Percentiles rank a stretch among this genome's conserved stretches.
These are phyloP conservation scores for Kazachstania sp. DNA, from an alignment of 1,139 yeast species.

Conservation along the genomic window DNA sequence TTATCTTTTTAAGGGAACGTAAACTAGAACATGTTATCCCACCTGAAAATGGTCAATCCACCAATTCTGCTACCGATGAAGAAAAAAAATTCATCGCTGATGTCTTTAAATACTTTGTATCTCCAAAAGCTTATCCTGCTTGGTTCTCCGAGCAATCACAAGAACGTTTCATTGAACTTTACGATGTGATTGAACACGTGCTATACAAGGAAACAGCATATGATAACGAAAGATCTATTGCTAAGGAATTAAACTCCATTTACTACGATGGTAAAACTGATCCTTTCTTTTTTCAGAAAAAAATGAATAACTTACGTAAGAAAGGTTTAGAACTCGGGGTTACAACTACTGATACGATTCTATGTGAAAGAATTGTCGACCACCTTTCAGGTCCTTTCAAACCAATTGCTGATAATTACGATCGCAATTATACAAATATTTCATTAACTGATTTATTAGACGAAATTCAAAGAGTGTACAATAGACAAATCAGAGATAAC, in stretches of 20 bases:
- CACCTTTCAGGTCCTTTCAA: background rate
- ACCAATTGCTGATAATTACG: background rate
- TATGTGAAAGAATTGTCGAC: background rate
- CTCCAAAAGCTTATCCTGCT: conserved; percentile 1
- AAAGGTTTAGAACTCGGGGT: background rate
- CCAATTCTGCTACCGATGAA: background rate
- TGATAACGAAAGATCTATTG: background rate
- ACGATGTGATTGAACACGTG: conserved; percentile 1
- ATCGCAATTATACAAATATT: background rate
- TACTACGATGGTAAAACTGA: conserved; percentile 4
- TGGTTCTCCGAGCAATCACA: background rate
- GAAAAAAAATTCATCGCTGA: conserved; percentile 1
- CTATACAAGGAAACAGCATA: background rate
- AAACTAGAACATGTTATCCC: conserved; percentile 1
- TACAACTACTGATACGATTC: background rate
- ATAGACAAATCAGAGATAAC: background rate
- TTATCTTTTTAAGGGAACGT: background rate
- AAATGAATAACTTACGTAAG: background rate
- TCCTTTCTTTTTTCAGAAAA: conserved; percentile 1
- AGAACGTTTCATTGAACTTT: conserved; percentile 1
- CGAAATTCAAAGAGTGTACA: background rate
- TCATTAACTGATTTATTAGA: background rate
- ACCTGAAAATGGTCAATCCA: background rate
- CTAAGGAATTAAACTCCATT: background rate
- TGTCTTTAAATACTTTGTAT: conserved; percentile 3